Base-by-base conservation (phyloP, 208 protist genomes). In the Trypanosoma theileri region DNA sequence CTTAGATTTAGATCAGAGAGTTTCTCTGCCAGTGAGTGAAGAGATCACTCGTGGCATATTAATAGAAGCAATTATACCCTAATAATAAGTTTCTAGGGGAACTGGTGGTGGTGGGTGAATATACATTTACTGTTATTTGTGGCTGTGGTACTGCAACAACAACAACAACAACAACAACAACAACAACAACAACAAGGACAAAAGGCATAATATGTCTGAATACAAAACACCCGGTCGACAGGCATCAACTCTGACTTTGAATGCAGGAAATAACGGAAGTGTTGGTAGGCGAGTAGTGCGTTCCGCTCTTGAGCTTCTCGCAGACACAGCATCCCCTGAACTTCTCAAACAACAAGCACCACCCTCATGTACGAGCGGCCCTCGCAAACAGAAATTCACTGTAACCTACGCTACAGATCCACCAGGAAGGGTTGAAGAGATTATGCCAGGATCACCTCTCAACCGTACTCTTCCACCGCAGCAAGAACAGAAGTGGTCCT, bases 231-330 rank as follows among this genome's bases (percentile, higher is more conserved):
- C 70, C 21, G 56, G 46, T 11, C 50, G 70, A 46, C 55, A 54
- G 12, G 6, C 54, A 22, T 46, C 45, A 19, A 19, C 1, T 51
- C 45, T 11, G 8, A 14, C 13, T 1, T 42, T 8, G 22, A 54
- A 51, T 24, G n/a, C 46, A 42, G 64, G 57, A 53, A 56, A 60
- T 22, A 71, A 73, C 13, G 63, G 56, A 22, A 81, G 70, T 57
- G 81, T 70, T 48, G 62, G 75, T 22, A 73, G 77, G 17, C 84
- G 84, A 14, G 82, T 91, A 12, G 78, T 90, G n/a, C 88, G 84
- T 24, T 93, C 88, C 11, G 88, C 88, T 0, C 73, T 93, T 12
- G 88, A 93, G 71, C 52, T 77, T 41, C 63, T 93, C 42, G 71
- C 82, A 55, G 82, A 91, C 4, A 82, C 80, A 0, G 61, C 81